Conservation (phyloP, 2,329 filamentous ascomycete species). For the Penicillium hesseltinei region DNA sequence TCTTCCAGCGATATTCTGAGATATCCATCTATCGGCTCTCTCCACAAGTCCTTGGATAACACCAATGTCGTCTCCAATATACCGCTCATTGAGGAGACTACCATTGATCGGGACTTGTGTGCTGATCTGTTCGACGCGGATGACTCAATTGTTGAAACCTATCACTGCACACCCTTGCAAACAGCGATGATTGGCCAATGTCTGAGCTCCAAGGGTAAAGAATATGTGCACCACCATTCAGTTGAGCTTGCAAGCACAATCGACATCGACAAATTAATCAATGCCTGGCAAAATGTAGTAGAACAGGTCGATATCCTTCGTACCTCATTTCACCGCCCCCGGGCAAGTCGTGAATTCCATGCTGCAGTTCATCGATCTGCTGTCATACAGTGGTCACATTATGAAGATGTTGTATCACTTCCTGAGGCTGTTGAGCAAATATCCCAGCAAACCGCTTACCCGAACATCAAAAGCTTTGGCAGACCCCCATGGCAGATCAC, state of each 20-base stretch:
- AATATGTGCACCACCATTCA: constrained; percentile 5
- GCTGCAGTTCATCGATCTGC: background rate
- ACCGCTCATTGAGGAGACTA: background rate
- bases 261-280: background rate
- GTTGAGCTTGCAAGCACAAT: background rate
- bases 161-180: constrained; percentile 1
- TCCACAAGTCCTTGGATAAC: background rate
- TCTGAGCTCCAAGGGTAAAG: constrained; percentile 1
- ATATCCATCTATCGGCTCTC: constrained; percentile 2
- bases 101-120: too few relatives aligned
- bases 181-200: constrained; percentile 6
- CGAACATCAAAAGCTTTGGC: background rate
- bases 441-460: background rate
- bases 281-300: background rate
- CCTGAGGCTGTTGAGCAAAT: background rate
- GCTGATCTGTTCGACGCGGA: background rate
- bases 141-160: background rate
- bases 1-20: constrained; percentile 6
- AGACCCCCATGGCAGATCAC: constrained; percentile 2
- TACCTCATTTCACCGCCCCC: constrained; percentile 1
- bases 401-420: background rate
- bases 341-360: background rate
- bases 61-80: background rate
- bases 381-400: background rate
- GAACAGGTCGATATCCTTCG: constrained; percentile 4